Evolutionary conservation across 176 grass and related monocot genomes (phyloP).

Genomic region (Zoysia japonica): DNA sequence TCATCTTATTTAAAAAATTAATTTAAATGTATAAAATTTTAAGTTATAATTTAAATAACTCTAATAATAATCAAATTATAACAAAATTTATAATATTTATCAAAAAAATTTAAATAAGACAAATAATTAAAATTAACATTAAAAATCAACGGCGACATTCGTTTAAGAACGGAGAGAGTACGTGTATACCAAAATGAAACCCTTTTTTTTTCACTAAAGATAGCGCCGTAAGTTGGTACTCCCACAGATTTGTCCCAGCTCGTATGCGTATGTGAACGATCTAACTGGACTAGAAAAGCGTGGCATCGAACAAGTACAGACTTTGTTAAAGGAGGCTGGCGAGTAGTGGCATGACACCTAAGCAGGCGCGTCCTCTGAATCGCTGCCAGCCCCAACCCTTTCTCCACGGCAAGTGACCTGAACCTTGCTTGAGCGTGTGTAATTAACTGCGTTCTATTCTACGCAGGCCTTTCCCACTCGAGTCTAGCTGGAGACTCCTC

Average conservation of each 20-base stretch:
- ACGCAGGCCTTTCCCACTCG: background rate
- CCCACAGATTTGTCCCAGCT: conserved; percentile 18
- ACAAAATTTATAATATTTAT: too few relatives aligned
- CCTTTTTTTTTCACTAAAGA: too few relatives aligned
- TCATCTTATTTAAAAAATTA: too few relatives aligned
- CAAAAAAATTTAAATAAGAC: too few relatives aligned
- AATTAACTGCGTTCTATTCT: background rate
- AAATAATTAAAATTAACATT: too few relatives aligned
- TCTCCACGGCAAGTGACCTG: conserved; percentile 24
- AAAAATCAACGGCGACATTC: too few relatives aligned
- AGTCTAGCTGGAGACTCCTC: background rate
- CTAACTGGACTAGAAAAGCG: conserved; percentile 7
- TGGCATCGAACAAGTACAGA: conserved; percentile 7
- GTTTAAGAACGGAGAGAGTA: too few relatives aligned
- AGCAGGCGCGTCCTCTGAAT: conserved; percentile 40
- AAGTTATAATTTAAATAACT: too few relatives aligned
- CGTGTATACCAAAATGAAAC: too few relatives aligned
- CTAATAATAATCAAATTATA: too few relatives aligned
- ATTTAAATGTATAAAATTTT: too few relatives aligned
- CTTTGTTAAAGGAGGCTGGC: conserved; percentile 34
- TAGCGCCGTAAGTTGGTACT: background rate
- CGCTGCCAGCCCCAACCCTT: conserved; percentile 35
- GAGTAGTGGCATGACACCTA: conserved; percentile 39
- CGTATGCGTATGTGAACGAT: conserved; percentile 32
- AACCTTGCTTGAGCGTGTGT: conserved; percentile 20